Percentiles rank a stretch among this genome's conserved stretches.
These are phyloP conservation scores for Eucalyptus curtisii DNA, from an alignment of 345 rosid genomes.

Conservation along the genomic window DNA sequence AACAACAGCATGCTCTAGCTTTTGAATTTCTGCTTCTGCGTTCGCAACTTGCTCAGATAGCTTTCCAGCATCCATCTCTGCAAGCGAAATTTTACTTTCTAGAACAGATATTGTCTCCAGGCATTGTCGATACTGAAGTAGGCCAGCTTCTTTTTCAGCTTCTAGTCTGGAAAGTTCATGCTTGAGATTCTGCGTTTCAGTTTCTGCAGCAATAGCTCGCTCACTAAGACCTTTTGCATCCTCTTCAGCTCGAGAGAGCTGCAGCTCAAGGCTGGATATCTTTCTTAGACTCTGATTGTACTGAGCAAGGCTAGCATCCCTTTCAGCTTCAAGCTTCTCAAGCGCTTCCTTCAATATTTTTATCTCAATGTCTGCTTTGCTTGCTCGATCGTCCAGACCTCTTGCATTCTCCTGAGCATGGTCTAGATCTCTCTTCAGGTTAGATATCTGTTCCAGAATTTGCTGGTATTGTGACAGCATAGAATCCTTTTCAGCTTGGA, in stretches of 20 bases:
- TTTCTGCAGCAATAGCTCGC: constrained; percentile 53
- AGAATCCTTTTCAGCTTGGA: constrained; percentile 71
- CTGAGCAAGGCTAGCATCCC: constrained; percentile 53
- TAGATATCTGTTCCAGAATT: constrained; percentile 49
- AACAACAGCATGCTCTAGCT: constrained; percentile 37
- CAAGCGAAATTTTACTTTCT: constrained; percentile 48
- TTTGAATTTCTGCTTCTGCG: constrained; percentile 54
- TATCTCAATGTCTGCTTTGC: constrained; percentile 69
- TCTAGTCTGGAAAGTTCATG: constrained; percentile 37
- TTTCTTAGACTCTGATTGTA: constrained; percentile 55
- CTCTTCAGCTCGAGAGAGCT: constrained; percentile 27
- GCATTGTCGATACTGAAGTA: constrained; percentile 46
- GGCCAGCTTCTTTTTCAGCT: constrained; percentile 56
- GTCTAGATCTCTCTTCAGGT: constrained; percentile 52
- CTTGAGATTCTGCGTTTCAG: constrained; percentile 42
- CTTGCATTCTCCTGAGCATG: constrained; percentile 47
- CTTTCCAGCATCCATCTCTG: constrained; percentile 42
- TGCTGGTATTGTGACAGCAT: constrained; percentile 47
- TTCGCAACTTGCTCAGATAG: constrained; percentile 31
- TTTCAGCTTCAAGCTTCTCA: constrained; percentile 53
- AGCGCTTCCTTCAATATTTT: constrained; percentile 59
- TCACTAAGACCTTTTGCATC: constrained; percentile 34
- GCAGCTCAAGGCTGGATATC: constrained; percentile 42
- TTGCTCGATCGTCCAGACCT: constrained; percentile 58
- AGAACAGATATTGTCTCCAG: constrained; percentile 48